Evolutionary conservation across 192 early-diverging fungal species (phyloP).

Genomic region (Pecoramyces ruminantium): DNA sequence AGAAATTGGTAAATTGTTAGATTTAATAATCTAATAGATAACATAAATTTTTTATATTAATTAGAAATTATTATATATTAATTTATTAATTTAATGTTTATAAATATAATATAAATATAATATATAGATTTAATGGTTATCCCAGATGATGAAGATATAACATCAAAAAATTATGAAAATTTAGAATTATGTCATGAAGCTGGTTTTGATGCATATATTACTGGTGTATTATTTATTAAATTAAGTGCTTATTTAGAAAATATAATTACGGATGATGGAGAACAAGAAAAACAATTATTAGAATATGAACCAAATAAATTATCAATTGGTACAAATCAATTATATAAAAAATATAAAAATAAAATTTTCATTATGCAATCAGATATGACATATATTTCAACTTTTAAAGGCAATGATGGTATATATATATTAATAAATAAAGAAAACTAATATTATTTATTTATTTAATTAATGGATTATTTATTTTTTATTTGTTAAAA

Average conservation of each 20-base stretch:
- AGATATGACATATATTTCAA: neutral
- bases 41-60: too few species aligned
- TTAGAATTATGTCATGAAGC: slow-evolving; percentile 60
- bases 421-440: too few species aligned
- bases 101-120: neutral
- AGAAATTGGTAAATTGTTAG: slow-evolving; percentile 33
- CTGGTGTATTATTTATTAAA: slow-evolving; percentile 60
- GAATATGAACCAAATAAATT: neutral
- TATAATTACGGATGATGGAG: neutral
- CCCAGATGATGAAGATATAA: slow-evolving; percentile 13
- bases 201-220: slow-evolving; percentile 81
- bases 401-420: neutral
- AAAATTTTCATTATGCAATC: neutral
- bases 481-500: too few species aligned
- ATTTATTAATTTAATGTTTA: too few species aligned
- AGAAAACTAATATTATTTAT: too few species aligned
- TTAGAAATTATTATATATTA: too few species aligned
- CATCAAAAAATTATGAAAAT: slow-evolving; percentile 5
- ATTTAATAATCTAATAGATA: too few species aligned
- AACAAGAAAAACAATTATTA: neutral
- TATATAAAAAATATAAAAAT: neutral
- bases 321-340: neutral
- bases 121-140: slow-evolving; percentile 8
- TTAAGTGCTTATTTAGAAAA: slow-evolving; percentile 17
- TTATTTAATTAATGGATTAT: too few species aligned